Conservation (phyloP, 495 filamentous ascomycete species). For the Aspergillus mulundensis region DNA sequence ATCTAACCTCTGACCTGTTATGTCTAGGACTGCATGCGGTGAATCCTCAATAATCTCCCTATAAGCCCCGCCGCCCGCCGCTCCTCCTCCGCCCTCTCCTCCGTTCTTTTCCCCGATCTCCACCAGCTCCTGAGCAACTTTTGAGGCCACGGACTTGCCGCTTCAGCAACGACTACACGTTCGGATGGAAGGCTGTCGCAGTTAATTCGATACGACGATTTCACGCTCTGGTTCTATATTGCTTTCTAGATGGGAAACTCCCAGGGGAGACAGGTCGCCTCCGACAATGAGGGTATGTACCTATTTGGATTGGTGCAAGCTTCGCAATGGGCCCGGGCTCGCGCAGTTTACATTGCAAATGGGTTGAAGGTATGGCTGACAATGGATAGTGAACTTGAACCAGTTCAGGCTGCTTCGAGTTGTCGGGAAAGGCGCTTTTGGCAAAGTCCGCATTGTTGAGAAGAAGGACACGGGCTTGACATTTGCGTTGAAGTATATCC, state of each 20-base stretch:
- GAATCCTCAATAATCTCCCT: neutral
- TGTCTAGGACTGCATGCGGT: conserved; percentile 17
- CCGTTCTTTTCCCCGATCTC: conserved; percentile 1
- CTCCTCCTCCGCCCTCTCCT: neutral
- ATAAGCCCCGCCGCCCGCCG: conserved; percentile 14
- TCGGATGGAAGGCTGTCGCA: conserved; percentile 36
- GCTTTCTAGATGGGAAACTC: conserved; percentile 76
- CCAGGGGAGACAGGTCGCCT: conserved; percentile 87
- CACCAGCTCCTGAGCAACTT: neutral
- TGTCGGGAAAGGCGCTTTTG: conserved; percentile 96
- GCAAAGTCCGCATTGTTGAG: conserved; percentile 97
- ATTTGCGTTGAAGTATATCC: conserved; percentile 96
- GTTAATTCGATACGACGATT: conserved; percentile 21
- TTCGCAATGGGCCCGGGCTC: neutral
- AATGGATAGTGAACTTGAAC: conserved; percentile 78
- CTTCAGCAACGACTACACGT: conserved; percentile 1
- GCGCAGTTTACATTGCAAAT: neutral
- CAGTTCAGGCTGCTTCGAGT: conserved; percentile 94
- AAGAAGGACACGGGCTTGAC: conserved; percentile 90
- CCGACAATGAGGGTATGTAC: conserved; percentile 85
- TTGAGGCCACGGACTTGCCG: neutral
- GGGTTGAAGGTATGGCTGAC: conserved; percentile 13
- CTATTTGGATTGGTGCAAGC: neutral
- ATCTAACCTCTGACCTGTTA: conserved; percentile 8
- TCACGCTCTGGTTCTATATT: conserved; percentile 21